Evolutionary conservation across 768 basidiomycete species (phyloP).

Genomic region (Leccinellum rugosiceps): DNA sequence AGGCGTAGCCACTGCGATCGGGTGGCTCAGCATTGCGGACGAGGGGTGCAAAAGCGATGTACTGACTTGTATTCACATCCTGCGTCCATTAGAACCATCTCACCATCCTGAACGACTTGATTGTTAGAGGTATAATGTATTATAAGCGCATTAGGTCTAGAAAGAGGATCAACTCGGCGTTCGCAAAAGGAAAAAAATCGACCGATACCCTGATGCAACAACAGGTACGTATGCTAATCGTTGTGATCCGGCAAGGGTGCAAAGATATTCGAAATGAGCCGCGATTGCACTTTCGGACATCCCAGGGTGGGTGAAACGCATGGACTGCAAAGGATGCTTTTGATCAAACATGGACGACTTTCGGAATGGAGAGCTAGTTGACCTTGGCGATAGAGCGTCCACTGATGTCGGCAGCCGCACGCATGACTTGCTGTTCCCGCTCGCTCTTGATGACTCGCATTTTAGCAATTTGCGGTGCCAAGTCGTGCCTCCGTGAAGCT

Average conservation of each 20-base stretch:
- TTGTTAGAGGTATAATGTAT: conserved; percentile 97
- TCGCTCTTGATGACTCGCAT: conserved; percentile 78
- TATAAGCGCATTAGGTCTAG: conserved; percentile 79
- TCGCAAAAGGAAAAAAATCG: neutral
- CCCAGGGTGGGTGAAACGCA: conserved; percentile 66
- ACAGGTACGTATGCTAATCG: conserved; percentile 97
- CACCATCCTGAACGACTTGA: conserved; percentile 63
- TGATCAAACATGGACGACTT: neutral
- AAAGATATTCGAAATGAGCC: conserved; percentile 90
- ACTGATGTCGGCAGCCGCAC: conserved; percentile 83
- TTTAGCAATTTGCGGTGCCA: conserved; percentile 68
- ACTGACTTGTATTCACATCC: conserved; percentile 88
- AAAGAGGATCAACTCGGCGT: neutral
- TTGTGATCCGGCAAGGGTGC: conserved; percentile 74
- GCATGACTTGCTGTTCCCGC: conserved; percentile 78
- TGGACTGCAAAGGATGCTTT: conserved; percentile 51
- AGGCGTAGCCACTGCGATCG: conserved; percentile 74
- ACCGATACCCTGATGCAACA: conserved; percentile 81
- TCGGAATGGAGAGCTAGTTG: conserved; percentile 7
- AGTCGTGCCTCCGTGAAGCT: conserved; percentile 42
- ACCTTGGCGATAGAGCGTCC: conserved; percentile 83
- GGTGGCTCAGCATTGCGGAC: conserved; percentile 5
- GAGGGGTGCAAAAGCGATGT: neutral
- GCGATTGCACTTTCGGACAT: conserved; percentile 59
- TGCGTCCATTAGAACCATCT: conserved; percentile 85